Evolutionary conservation across 2,329 filamentous ascomycete genomes (phyloP).

Genomic region (Pestalotiopsis fici): DNA sequence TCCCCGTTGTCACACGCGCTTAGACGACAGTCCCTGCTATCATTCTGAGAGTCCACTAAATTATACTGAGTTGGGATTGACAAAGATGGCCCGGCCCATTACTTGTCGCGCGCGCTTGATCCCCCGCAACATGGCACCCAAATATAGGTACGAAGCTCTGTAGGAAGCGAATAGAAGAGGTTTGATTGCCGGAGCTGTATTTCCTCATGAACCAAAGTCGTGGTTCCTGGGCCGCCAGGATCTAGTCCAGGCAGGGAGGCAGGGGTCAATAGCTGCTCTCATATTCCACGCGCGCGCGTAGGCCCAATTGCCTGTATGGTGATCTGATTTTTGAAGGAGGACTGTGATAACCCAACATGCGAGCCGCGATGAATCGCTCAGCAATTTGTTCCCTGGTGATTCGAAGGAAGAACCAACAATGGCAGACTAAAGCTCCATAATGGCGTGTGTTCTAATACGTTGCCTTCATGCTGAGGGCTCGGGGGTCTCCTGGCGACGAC

Average conservation of each 20-base stretch:
- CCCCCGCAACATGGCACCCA: background rate
- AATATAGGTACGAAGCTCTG: background rate
- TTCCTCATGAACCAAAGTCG: background rate
- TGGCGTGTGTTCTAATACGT: background rate
- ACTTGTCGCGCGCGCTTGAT: background rate
- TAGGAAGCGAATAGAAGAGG: background rate
- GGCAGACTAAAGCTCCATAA: background rate
- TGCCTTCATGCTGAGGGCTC: background rate
- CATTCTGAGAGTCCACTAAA: background rate
- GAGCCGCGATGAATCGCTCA: background rate
- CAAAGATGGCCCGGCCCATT: background rate
- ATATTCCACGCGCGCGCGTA: background rate
- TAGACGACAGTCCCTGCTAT: background rate
- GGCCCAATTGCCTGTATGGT: background rate
- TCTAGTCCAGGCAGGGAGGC: background rate
- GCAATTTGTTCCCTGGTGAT: background rate
- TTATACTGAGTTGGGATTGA: background rate
- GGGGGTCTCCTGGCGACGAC: background rate
- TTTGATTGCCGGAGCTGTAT: background rate
- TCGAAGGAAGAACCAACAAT: background rate
- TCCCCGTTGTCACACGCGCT: too few species aligned
- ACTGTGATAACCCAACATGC: background rate
- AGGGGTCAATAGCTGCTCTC: background rate
- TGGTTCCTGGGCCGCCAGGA: background rate
- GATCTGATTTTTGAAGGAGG: background rate